Conservation (phyloP, 2,329 filamentous ascomycete genomes). For the Exophiala sp. region DNA sequence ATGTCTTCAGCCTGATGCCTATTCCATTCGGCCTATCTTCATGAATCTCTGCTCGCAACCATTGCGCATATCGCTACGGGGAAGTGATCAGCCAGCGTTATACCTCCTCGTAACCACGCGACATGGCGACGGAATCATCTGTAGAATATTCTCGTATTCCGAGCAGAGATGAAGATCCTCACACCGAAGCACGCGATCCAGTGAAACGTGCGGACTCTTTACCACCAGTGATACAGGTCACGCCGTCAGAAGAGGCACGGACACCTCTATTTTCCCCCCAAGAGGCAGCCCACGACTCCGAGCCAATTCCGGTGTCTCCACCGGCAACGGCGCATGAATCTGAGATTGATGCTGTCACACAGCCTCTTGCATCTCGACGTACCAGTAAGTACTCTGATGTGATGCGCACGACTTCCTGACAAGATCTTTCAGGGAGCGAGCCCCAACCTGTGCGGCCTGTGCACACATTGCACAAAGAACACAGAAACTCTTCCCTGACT, state of each 20-base stretch:
- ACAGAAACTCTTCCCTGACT: slow-evolving; percentile 11
- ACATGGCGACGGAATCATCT: neutral
- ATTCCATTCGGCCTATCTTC: no score
- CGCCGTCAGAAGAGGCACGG: neutral
- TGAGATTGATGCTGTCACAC: neutral
- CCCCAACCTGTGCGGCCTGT: neutral
- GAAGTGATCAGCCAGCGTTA: no score
- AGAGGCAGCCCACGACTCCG: neutral
- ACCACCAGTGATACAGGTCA: neutral
- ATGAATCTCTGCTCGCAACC: no score
- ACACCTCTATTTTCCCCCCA: neutral
- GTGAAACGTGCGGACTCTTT: neutral
- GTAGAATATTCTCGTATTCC: neutral
- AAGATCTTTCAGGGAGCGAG: slow-evolving; percentile 2
- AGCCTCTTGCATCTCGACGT: slow-evolving; percentile 6
- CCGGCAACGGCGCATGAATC: neutral
- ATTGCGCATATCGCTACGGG: no score
- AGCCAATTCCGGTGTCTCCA: neutral
- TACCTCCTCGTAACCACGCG: neutral
- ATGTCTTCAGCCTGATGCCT: no score
- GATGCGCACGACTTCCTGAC: neutral
- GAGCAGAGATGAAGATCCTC: neutral
- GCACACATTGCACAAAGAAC: neutral
- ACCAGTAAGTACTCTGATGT: neutral
- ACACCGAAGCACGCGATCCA: neutral